Evolutionary conservation across 176 grass and related monocot genomes (phyloP).

Genomic region (Secale cereale): DNA sequence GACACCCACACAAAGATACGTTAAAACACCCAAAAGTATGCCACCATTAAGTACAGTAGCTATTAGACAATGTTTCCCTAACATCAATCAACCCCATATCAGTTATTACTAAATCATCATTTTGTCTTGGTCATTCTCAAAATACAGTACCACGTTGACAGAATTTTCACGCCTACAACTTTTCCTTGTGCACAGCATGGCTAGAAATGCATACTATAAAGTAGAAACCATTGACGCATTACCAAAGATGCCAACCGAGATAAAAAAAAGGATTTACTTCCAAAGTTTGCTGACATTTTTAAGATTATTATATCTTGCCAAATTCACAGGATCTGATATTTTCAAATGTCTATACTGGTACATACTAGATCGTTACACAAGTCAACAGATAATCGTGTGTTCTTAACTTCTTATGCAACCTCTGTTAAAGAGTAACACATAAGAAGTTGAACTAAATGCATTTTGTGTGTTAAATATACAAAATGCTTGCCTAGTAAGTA

Average conservation of each 20-base stretch:
- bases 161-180: background rate
- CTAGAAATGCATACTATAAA: background rate
- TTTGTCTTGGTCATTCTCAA: background rate
- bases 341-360: background rate
- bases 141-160: background rate
- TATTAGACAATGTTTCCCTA: background rate
- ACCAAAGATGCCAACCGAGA: background rate
- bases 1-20: background rate
- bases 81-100: background rate
- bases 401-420: background rate
- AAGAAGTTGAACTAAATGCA: background rate
- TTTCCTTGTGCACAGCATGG: background rate
- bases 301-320: background rate
- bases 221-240: background rate
- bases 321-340: background rate
- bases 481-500: background rate
- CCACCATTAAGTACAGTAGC: background rate
- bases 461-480: background rate
- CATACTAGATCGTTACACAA: background rate
- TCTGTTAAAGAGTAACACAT: background rate
- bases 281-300: background rate
- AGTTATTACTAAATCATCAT: slow-evolving; percentile 11
- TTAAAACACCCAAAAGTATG: background rate
- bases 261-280: background rate
- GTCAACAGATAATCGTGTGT: background rate